Conservation (phyloP, 2,329 filamentous ascomycete species). For the Ophiostoma tasmaniense region DNA sequence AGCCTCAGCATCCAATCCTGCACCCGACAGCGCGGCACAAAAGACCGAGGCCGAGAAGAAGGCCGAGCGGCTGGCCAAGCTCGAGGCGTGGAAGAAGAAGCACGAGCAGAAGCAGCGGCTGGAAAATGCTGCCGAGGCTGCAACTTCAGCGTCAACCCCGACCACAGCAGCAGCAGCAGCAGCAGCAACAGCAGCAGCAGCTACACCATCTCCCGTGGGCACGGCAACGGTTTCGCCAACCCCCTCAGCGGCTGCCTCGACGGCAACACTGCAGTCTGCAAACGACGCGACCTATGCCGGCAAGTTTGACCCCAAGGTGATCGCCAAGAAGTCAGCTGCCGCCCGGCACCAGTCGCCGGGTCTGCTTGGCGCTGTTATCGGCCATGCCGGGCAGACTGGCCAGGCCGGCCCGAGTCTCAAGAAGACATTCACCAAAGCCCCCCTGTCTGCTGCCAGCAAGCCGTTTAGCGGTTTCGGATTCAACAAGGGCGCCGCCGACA, state of each 20-base stretch:
- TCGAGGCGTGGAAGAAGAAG: slow-evolving; percentile 90
- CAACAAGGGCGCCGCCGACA: slow-evolving; percentile 52
- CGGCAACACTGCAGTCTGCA: slow-evolving; percentile 30
- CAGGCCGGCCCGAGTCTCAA: neutral
- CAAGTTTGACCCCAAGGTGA: slow-evolving; percentile 81
- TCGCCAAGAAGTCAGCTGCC: slow-evolving; percentile 67
- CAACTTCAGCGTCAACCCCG: slow-evolving; percentile 51
- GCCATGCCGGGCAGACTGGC: slow-evolving; percentile 17
- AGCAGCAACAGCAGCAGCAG: slow-evolving; percentile 50
- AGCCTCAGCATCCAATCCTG: neutral
- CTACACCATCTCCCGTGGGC: slow-evolving; percentile 18
- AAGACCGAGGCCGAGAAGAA: slow-evolving; percentile 68
- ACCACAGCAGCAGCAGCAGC: slow-evolving; percentile 54
- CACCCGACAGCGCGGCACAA: slow-evolving; percentile 12
- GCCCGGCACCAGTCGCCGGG: slow-evolving; percentile 48
- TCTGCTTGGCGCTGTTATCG: slow-evolving; percentile 40
- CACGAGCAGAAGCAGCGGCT: slow-evolving; percentile 68
- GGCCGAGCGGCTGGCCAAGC: slow-evolving; percentile 68
- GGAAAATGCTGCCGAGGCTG: slow-evolving; percentile 59
- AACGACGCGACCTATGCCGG: slow-evolving; percentile 57
- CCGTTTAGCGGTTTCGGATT: slow-evolving; percentile 77
- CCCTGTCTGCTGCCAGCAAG: slow-evolving; percentile 39
- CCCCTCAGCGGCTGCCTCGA: neutral
- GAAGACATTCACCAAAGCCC: slow-evolving; percentile 11
- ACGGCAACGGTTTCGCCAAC: slow-evolving; percentile 27